Percentiles rank a stretch among this genome's conserved stretches.
Evolutionary conservation across 768 basidiomycete genomes (phyloP).

Genomic region (Tricholoma hemisulphureum): DNA sequence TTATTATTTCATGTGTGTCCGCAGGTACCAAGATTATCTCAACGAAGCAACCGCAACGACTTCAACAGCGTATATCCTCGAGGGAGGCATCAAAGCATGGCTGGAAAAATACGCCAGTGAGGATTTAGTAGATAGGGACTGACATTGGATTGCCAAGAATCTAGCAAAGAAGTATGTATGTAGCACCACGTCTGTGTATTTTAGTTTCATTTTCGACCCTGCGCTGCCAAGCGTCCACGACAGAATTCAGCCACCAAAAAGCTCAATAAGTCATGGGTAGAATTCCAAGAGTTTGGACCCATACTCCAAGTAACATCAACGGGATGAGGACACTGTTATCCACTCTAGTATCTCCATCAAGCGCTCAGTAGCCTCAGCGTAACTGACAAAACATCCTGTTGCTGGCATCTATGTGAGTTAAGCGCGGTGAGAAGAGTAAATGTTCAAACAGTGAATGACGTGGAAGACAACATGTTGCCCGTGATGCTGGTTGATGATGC

Average conservation of each 20-base stretch:
- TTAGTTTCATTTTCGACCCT: too few species aligned
- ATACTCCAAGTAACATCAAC: neutral
- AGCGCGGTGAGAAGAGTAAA: neutral
- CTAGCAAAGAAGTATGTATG: too few species aligned
- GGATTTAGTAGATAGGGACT: neutral
- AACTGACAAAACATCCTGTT: neutral
- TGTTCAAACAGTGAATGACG: neutral
- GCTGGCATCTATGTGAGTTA: neutral
- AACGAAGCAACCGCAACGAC: constrained; percentile 24
- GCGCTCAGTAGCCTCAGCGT: neutral
- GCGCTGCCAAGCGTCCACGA: too few species aligned
- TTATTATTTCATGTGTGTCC: neutral
- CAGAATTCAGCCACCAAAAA: too few species aligned
- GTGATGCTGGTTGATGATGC: neutral
- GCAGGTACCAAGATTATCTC: constrained; percentile 52
- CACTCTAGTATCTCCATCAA: neutral
- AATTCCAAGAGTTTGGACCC: neutral
- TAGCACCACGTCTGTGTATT: too few species aligned
- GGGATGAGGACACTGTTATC: neutral
- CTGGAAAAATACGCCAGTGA: neutral
- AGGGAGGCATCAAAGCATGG: constrained; percentile 32
- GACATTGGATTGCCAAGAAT: too few species aligned
- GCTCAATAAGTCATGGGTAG: too few species aligned
- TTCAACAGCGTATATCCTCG: constrained; percentile 41
- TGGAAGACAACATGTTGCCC: neutral